A percentile compares a stretch with the other conserved stretches of the same genome.
Conservation (phyloP, 441 rosid genomes). For the Erodium moschatum region DNA sequence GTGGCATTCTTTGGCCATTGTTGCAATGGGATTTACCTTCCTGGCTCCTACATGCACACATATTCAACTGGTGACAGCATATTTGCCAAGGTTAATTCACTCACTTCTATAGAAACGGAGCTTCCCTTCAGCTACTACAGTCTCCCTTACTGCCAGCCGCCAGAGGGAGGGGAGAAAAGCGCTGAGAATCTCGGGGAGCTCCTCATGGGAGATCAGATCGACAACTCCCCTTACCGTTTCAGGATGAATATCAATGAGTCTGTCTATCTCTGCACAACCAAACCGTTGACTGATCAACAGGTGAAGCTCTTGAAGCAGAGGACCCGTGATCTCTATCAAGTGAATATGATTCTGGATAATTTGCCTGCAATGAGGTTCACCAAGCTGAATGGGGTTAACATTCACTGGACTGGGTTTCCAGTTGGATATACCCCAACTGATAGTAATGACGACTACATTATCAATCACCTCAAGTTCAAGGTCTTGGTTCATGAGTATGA, state of each 20-base stretch:
- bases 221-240: slow-evolving; percentile 79
- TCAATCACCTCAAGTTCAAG: slow-evolving; percentile 82
- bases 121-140: slow-evolving; percentile 81
- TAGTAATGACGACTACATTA: slow-evolving; percentile 70
- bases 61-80: slow-evolving; percentile 46
- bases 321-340: slow-evolving; percentile 78
- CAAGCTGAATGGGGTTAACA: slow-evolving; percentile 54
- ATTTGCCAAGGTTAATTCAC: slow-evolving; percentile 71
- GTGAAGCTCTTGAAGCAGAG: slow-evolving; percentile 89
- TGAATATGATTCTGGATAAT: slow-evolving; percentile 84
- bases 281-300: slow-evolving; percentile 48
- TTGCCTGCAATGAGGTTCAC: slow-evolving; percentile 80
- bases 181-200: slow-evolving; percentile 96
- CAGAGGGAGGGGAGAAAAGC: slow-evolving; percentile 59
- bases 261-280: slow-evolving; percentile 62
- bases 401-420: slow-evolving; percentile 95
- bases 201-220: slow-evolving; percentile 95
- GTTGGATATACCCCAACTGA: slow-evolving; percentile 68
- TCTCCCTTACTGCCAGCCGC: slow-evolving; percentile 71
- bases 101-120: slow-evolving; percentile 87
- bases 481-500: slow-evolving; percentile 85
- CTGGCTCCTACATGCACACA: slow-evolving; percentile 80
- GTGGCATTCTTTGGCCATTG: slow-evolving; percentile 32
- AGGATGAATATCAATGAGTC: slow-evolving; percentile 67
- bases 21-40: slow-evolving; percentile 68